Evolutionary conservation across 306 rosid species (phyloP).

Genomic region (Canavalia gladiata): DNA sequence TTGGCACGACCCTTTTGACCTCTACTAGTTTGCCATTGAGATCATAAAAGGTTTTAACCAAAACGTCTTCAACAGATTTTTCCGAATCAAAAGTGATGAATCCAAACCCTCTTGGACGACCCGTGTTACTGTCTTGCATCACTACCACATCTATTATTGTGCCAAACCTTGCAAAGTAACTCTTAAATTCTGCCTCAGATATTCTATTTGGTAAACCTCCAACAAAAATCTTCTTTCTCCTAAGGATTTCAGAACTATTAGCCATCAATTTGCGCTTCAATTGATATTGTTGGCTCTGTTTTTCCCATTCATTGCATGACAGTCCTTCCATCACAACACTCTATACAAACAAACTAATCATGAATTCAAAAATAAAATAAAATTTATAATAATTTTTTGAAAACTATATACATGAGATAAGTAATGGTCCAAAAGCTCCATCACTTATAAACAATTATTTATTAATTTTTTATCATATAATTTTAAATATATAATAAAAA

Average conservation of each 20-base stretch:
- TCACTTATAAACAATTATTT: too few relatives aligned
- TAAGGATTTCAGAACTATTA: not conserved
- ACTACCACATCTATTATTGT: not conserved
- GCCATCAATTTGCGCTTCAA: not conserved
- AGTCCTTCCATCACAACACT: not conserved
- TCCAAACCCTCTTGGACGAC: not conserved
- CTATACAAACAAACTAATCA: not conserved
- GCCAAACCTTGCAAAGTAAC: not conserved
- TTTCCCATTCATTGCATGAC: not conserved
- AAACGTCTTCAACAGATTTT: not conserved
- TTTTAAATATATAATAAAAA: too few relatives aligned
- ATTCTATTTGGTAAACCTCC: not conserved
- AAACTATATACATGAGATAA: too few relatives aligned
- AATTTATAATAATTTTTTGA: not conserved
- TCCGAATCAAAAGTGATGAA: slow-evolving; percentile 27
- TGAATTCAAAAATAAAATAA: not conserved
- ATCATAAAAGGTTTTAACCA: not conserved
- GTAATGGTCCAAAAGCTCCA: too few relatives aligned
- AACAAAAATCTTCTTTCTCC: slow-evolving; percentile 16
- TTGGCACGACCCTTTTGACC: slow-evolving; percentile 17
- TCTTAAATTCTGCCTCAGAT: not conserved
- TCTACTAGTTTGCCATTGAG: slow-evolving; percentile 13
- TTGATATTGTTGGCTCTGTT: not conserved
- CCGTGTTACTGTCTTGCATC: not conserved
- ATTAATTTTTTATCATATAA: too few relatives aligned